A percentile compares a stretch with the other conserved stretches of the same genome.
Conservation (phyloP, 2,329 filamentous ascomycete genomes). For the Fusarium gaditjirri region DNA sequence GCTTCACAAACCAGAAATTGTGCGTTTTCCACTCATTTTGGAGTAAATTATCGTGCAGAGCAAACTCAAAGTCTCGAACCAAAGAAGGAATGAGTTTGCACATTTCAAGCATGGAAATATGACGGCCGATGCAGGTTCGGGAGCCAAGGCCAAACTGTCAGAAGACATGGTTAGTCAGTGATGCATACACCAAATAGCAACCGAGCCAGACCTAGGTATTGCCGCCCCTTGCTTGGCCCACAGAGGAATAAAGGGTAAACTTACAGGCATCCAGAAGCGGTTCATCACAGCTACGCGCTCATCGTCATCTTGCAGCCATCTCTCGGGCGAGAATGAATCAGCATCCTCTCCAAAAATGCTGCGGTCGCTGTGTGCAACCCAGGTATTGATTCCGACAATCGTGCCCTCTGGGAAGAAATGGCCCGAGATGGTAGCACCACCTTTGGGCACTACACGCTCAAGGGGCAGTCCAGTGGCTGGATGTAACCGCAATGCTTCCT, state of each 20-base stretch:
- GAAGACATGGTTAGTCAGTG: too few relatives aligned
- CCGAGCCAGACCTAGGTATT: too few relatives aligned
- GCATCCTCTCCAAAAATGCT: neutral
- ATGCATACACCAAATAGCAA: too few relatives aligned
- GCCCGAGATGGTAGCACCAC: neutral
- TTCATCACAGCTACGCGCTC: neutral
- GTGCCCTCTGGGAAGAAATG: neutral
- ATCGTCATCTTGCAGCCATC: neutral
- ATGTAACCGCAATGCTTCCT: conserved; percentile 36
- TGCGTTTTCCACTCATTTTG: neutral
- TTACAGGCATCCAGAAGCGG: neutral
- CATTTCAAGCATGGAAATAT: neutral
- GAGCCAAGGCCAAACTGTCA: neutral
- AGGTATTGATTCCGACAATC: neutral
- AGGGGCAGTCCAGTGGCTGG: conserved; percentile 24
- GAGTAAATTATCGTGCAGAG: fast-evolving
- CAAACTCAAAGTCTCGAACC: neutral
- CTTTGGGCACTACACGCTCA: neutral
- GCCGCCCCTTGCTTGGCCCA: too few relatives aligned
- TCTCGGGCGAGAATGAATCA: neutral
- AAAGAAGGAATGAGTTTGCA: neutral
- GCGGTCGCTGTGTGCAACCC: neutral
- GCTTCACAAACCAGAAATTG: neutral
- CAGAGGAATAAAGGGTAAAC: fast-evolving
- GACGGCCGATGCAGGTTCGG: fast-evolving